Conservation (phyloP, 2,329 filamentous ascomycete genomes). For the Neodidymelliopsis sp. region DNA sequence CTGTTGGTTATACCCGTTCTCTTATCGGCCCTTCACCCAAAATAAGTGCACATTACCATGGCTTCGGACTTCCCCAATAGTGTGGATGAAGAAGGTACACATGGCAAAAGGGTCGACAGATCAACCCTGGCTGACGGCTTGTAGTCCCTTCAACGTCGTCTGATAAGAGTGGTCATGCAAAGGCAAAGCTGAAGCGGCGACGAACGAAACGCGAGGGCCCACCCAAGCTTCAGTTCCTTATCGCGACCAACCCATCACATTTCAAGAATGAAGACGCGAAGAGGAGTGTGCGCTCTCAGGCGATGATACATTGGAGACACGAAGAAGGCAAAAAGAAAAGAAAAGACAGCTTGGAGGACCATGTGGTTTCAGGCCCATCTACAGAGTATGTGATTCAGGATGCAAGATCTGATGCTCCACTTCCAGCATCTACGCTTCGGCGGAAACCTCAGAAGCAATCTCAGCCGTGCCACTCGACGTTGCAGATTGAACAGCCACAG, state of each 20-base stretch:
- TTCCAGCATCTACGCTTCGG: too few relatives aligned
- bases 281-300: constrained; percentile 43
- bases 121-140: constrained; percentile 2
- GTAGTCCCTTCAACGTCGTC: not conserved
- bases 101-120: constrained; percentile 2
- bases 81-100: constrained; percentile 13
- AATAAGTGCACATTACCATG: constrained; percentile 8
- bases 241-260: constrained; percentile 38
- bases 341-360: constrained; percentile 3
- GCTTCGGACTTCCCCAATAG: not conserved
- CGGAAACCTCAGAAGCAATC: too few relatives aligned
- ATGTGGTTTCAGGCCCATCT: not conserved
- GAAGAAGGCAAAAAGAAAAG: constrained; percentile 19
- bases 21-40: not conserved
- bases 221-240: constrained; percentile 42
- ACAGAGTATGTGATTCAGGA: not conserved
- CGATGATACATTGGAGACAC: constrained; percentile 43
- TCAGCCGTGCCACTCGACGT: too few relatives aligned
- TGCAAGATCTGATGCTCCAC: not conserved
- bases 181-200: constrained; percentile 21
- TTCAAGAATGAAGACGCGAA: constrained; percentile 40
- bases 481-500: not conserved
- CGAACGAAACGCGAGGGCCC: constrained; percentile 34
- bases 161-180: constrained; percentile 2
- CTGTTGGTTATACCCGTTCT: not conserved